These are phyloP conservation scores for Lentinula novae-zelandiae DNA, from an alignment of 1,284 basidiomycete genomes.

Conservation along the genomic window DNA sequence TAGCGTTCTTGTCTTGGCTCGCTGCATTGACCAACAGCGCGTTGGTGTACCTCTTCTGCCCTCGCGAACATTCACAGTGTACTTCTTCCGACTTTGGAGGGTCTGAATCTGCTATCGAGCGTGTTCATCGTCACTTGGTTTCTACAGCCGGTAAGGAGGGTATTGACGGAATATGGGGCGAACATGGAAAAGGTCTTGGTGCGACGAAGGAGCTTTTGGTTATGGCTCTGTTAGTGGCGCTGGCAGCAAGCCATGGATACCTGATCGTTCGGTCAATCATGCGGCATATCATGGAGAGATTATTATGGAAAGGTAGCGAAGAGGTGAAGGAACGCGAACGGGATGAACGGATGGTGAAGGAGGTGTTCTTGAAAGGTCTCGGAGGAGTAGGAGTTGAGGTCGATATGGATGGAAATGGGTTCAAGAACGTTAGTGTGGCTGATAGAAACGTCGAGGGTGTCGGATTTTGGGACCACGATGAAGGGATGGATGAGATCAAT, in stretches of 20 bases:
- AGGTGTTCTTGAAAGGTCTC: conserved; percentile 51
- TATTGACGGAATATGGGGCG: conserved; percentile 1
- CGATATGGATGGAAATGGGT: conserved; percentile 6
- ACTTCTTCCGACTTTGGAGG: background rate
- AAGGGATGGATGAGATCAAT: conserved; percentile 62
- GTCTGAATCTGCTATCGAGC: conserved; percentile 14
- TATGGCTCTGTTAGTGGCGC: conserved; percentile 69
- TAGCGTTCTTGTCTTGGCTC: conserved; percentile 88
- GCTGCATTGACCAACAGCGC: conserved; percentile 82
- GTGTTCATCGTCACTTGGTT: conserved; percentile 17
- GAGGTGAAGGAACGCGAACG: conserved; percentile 58
- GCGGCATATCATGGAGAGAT: conserved; percentile 66
- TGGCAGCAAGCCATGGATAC: conserved; percentile 81
- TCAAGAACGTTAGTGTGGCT: background rate
- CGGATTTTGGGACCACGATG: conserved; percentile 65
- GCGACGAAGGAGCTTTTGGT: conserved; percentile 55
- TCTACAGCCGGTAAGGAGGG: conserved; percentile 4
- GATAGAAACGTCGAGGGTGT: conserved; percentile 1
- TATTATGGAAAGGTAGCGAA: conserved; percentile 69
- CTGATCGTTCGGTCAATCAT: conserved; percentile 63
- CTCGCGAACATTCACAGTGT: conserved; percentile 19
- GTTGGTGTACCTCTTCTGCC: conserved; percentile 81
- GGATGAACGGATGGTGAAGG: conserved; percentile 61
- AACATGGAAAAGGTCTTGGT: conserved; percentile 16
- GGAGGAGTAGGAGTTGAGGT: conserved; percentile 19